Evolutionary conservation across 2,329 filamentous ascomycete genomes (phyloP), one percentile per base, ranked within the genome.

Genomic region (Pyrenochaeta sp.): DNA sequence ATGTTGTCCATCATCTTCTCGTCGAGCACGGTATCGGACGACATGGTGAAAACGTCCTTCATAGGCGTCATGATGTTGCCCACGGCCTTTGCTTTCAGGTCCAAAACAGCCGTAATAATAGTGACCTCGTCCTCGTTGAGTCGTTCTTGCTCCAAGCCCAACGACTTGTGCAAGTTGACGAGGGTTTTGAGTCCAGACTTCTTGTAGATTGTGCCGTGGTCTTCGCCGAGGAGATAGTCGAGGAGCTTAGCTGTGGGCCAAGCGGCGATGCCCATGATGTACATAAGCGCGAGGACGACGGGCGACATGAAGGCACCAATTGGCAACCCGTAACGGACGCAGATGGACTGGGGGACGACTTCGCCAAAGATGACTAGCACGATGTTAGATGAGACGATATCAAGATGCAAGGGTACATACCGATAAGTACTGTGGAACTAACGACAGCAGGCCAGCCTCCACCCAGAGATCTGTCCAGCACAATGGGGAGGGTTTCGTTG

Each of bases 11-110:
- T 97, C 58, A 91, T 97, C 63, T 85, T 80, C 72, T 97, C 93
- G 64, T 99, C 91, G 44, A 99, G 76, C 2, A 97, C 80, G 4
- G 93, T 94, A 63, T 99, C 92, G 37, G 93, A 89, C n/a, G 91
- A 91, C 84, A 99, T 90, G 49, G 89, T 93, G 68, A 96, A 99
- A 35, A 97, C 94, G 67, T 99, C 92, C 31, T 90, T 86, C 89
- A 99, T 97, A 1, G 94, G 94, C 0, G 95, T 99, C 94, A 99
- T 99, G 67, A 99, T 96, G 65, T 85, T 88, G 30, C 90, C 90
- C 6, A 99, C 92, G 0, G 93, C 81, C 76, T 99, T 99, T 58
- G 94, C 92, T 76, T 97, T 99, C 55, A 99, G 79, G 67, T 99
- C 94, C 44, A 99, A 77, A 10, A 97, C 94, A 24, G 94, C 93